phyloP scores from a whole-genome alignment of 768 basidiomycete genomes.

The Rhizopogon vesiculosus region DNA sequence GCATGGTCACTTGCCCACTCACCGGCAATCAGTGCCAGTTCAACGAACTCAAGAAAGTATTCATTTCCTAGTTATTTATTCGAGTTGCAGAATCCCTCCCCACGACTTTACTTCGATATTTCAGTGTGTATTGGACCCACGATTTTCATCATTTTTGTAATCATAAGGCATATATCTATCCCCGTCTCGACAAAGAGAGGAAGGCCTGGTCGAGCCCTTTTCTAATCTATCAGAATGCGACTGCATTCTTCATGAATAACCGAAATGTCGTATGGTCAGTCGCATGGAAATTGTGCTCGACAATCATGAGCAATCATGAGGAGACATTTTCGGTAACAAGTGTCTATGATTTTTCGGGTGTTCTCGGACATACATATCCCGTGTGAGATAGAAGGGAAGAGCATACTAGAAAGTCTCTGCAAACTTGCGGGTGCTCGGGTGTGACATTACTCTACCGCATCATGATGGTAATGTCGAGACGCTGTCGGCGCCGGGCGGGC shows the following conservation, averaged over 20 bases:
- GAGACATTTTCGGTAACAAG: no score
- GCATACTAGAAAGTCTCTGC: no score
- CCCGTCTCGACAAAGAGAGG: not conserved
- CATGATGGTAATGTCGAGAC: no score
- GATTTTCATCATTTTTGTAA: conserved; percentile 3
- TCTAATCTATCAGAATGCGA: not conserved
- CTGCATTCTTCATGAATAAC: not conserved
- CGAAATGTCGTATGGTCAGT: no score
- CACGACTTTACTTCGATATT: not conserved
- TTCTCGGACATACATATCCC: no score
- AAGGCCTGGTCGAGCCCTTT: not conserved
- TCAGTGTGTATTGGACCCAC: not conserved
- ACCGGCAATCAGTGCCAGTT: conserved; percentile 64
- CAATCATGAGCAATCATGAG: no score
- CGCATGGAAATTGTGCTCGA: no score
- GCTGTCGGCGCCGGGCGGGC: no score
- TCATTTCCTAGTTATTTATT: conserved; percentile 59
- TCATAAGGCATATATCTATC: not conserved
- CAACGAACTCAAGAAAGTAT: conserved; percentile 76
- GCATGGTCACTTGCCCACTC: conserved; percentile 80
- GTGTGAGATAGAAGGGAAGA: no score
- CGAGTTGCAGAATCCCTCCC: not conserved
- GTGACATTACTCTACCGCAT: no score
- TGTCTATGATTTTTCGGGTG: no score
- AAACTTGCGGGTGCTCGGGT: no score